Evolutionary conservation across 306 rosid species (phyloP), one percentile per base, ranked within the genome.

Genomic region (Abrus pulchellus): DNA sequence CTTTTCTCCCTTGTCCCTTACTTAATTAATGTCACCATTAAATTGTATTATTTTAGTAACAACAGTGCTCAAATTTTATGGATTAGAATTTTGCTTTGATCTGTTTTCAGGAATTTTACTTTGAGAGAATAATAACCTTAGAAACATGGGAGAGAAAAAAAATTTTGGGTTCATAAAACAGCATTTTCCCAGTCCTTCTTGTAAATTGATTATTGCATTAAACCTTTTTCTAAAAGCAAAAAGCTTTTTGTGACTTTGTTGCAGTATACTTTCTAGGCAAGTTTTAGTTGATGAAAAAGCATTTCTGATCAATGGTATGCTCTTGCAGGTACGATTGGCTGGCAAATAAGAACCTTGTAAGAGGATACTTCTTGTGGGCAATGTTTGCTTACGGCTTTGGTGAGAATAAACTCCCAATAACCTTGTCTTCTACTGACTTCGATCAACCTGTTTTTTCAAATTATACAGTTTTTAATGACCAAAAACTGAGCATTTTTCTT

Each of bases 381-480:
- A 92, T 93, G 90, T 74, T 92, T 75, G 99, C 98, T 13, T 96
- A 93, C 82, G 99, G 99, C 67, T 93, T 92, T 66, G 99, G 98
- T 96, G 82, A 85, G 87, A 55, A 83, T 82, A 75, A 52, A 74
- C 70, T 48, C 44, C 75, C 47, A 62, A 40, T 62, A 50, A 55
- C 75, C 54, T 43, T 68, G 40, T 71, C 47, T 76, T 30, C 69
- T 71, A 2, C 57, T 68, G 14, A 60, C 52, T 44, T 62, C 40
- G 20, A 48, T 57, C 43, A 12, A 5, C 20, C 0, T 73, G 14
- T 59, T 48, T 48, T 56, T 43, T 29, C 65, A 30, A 45, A 36
- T 27, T 60, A 57, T 9, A 12, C 5, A 13, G 1, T 4, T 30
- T 32, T 57, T 64, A 54, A 20, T 29, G 68, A 14, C 69, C 9